Percentiles rank a stretch among this genome's conserved stretches.
Conservation (phyloP, 2,329 filamentous ascomycete genomes). For the Nannizziopsis barbatae region DNA sequence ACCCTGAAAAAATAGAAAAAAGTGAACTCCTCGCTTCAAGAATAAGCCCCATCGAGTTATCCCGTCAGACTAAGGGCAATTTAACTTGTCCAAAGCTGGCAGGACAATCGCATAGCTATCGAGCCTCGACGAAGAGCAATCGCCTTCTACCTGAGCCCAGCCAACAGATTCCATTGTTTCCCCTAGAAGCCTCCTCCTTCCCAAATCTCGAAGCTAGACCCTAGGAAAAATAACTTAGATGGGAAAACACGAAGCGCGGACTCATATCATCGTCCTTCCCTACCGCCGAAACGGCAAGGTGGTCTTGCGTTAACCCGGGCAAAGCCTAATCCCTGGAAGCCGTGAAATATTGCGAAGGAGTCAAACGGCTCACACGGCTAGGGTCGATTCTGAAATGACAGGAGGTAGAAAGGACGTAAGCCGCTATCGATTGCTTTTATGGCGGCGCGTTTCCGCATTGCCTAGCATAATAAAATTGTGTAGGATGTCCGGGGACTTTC, state of each 20-base stretch:
- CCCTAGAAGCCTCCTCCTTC: conserved; percentile 30
- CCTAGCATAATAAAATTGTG: conserved; percentile 37
- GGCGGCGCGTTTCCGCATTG: conserved; percentile 97
- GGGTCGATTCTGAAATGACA: conserved; percentile 33
- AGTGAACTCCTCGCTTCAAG: conserved; percentile 85
- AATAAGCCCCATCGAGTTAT: conserved; percentile 99
- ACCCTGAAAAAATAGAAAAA: conserved; percentile 36
- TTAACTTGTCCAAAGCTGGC: conserved; percentile 18
- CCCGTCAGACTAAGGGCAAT: conserved; percentile 29
- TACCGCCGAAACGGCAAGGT: conserved; percentile 6
- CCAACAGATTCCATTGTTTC: conserved; percentile 14
- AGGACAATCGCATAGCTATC: conserved; percentile 98
- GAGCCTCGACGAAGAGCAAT: conserved; percentile 64
- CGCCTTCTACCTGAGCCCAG: conserved; percentile 47
- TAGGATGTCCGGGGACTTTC: conserved; percentile 99
- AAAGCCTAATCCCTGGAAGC: conserved; percentile 14
- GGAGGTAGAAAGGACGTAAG: conserved; percentile 57
- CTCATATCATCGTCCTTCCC: conserved; percentile 14
- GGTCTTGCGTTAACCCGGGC: conserved; percentile 1
- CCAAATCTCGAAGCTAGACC: not conserved
- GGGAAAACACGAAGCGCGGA: conserved; percentile 7
- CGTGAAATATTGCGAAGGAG: conserved; percentile 22
- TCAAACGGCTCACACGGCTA: conserved; percentile 43
- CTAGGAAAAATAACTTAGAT: conserved; percentile 4
- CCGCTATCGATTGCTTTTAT: conserved; percentile 89